These are phyloP conservation scores for Cucurbita maxima DNA, from an alignment of 306 rosid genomes.

Conservation along the genomic window DNA sequence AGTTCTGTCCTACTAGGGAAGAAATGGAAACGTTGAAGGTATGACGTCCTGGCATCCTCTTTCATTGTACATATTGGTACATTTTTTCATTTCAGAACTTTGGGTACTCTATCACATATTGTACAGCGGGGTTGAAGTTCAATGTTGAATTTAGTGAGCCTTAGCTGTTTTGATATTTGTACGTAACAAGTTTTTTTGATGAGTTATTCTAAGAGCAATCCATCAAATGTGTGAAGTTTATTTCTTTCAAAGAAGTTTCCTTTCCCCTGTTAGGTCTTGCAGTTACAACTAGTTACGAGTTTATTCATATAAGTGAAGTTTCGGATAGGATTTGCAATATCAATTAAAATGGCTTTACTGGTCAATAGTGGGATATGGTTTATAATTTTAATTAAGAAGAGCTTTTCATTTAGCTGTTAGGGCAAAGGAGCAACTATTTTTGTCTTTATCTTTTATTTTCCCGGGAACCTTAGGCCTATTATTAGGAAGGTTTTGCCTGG, in stretches of 20 bases:
- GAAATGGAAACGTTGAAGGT: slow-evolving; percentile 93
- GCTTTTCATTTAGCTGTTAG: neutral
- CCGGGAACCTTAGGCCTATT: neutral
- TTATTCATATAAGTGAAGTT: neutral
- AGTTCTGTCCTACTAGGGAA: slow-evolving; percentile 91
- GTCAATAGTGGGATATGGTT: neutral
- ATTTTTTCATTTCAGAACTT: neutral
- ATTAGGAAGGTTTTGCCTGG: neutral
- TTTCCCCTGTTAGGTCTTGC: neutral
- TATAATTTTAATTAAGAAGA: neutral
- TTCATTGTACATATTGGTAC: neutral
- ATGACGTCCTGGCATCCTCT: neutral
- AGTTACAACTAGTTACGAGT: neutral
- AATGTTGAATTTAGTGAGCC: neutral
- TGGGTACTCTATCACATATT: neutral
- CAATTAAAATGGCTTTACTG: neutral
- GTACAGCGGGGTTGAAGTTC: neutral
- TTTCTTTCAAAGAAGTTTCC: neutral
- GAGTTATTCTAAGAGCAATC: neutral
- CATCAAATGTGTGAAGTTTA: neutral
- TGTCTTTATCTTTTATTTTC: neutral
- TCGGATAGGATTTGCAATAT: neutral
- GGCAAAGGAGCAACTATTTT: neutral
- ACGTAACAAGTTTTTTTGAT: neutral
- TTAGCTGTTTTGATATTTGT: neutral